phyloP scores from a whole-genome alignment of 257 asterid species.

The Solanum appendiculatum region DNA sequence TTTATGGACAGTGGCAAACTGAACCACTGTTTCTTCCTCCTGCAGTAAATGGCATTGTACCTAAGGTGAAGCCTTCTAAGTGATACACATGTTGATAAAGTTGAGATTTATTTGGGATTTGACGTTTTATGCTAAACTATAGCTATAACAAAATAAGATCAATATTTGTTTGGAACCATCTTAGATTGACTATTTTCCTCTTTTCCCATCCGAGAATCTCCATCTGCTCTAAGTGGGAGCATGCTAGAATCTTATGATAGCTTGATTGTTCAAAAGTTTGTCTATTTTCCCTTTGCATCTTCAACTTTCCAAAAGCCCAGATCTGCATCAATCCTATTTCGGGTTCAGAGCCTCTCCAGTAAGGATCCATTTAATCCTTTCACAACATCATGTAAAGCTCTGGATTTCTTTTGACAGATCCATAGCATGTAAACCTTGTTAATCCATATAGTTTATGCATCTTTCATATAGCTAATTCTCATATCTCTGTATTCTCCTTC shows the following conservation, averaged over 20 bases:
- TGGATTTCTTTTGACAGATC: not conserved
- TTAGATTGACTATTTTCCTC: not conserved
- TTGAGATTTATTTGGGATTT: not conserved
- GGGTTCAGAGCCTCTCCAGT: not conserved
- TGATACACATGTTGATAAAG: not conserved
- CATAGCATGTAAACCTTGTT: not conserved
- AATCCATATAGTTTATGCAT: not conserved
- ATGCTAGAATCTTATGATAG: not conserved
- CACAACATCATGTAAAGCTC: not conserved
- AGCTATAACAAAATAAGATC: not conserved
- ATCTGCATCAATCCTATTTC: not conserved
- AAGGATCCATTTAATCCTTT: not conserved
- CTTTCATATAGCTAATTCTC: not conserved
- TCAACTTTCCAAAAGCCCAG: not conserved
- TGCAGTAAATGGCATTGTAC: constrained; percentile 87
- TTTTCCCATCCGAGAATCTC: not conserved
- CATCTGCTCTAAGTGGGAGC: not conserved
- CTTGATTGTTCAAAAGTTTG: not conserved
- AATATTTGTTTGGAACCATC: not conserved
- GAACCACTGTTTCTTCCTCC: constrained; percentile 70
- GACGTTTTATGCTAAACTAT: not conserved
- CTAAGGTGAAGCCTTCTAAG: constrained; percentile 44
- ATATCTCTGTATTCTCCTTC: not conserved
- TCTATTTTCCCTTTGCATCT: not conserved
- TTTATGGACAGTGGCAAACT: constrained; percentile 95